Evolutionary conservation across 1,139 yeast genomes (phyloP).

Genomic region (Zhuliangozyma blackwelliae): DNA sequence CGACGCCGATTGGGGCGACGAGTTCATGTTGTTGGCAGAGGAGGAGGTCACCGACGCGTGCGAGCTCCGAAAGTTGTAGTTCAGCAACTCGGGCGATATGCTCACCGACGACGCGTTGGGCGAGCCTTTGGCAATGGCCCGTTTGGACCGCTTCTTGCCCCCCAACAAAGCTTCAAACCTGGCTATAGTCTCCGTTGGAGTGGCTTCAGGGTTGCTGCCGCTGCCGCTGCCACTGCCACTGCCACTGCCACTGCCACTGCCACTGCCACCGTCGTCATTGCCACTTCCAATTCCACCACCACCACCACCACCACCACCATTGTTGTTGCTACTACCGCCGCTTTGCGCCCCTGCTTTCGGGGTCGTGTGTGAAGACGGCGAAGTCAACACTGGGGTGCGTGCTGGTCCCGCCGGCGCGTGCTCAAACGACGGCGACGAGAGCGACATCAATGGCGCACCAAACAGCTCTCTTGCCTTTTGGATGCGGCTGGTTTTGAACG

Average conservation of each 20-base stretch:
- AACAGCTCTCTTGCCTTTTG: constrained; percentile 12
- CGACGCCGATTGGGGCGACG: constrained; percentile 6
- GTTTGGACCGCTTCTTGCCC: constrained; percentile 23
- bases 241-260: neutral
- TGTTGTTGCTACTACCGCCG: too few relatives aligned
- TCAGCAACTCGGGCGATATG: constrained; percentile 4
- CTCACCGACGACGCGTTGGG: constrained; percentile 2
- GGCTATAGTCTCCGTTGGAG: constrained; percentile 8
- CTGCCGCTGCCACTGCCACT: neutral
- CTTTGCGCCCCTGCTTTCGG: neutral
- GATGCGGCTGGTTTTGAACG: constrained; percentile 31
- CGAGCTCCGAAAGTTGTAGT: constrained; percentile 3
- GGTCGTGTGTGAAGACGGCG: constrained; percentile 2
- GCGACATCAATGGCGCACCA: constrained; percentile 18
- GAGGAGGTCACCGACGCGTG: constrained; percentile 10
- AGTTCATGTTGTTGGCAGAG: constrained; percentile 4
- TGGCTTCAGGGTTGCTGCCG: neutral
- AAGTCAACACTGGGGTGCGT: constrained; percentile 4
- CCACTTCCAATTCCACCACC: neutral
- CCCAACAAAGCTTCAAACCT: constrained; percentile 29
- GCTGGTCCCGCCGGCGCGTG: constrained; percentile 1
- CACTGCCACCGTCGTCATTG: too few relatives aligned
- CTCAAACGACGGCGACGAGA: constrained; percentile 20
- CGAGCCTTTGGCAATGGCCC: constrained; percentile 6
- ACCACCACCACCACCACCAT: too few relatives aligned